These are phyloP conservation scores for Pseudozyma pruni DNA, from an alignment of 1,284 basidiomycete species.

Conservation along the genomic window DNA sequence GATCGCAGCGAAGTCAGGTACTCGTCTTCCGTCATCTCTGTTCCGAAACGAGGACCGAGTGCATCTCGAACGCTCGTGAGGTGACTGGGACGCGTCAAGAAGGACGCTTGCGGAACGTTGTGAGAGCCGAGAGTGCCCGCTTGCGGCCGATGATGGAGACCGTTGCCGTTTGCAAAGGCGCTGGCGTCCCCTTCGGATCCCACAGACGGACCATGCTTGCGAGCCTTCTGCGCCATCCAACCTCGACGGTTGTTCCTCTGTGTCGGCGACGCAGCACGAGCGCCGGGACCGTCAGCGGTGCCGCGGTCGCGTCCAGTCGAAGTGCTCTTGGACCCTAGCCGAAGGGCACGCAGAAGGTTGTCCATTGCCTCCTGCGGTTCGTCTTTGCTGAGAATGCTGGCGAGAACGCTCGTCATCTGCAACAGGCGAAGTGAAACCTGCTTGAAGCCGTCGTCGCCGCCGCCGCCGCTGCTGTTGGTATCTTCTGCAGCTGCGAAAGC, in stretches of 20 bases:
- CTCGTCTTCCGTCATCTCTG: conserved; percentile 42
- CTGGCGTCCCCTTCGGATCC: conserved; percentile 5
- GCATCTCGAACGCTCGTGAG: conserved; percentile 16
- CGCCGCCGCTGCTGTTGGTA: conserved; percentile 7
- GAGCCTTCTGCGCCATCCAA: conserved; percentile 56
- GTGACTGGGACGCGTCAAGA: conserved; percentile 13
- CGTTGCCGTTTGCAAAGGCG: neutral
- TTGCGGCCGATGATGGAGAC: neutral
- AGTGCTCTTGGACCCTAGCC: conserved; percentile 46
- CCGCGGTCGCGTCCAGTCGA: conserved; percentile 31
- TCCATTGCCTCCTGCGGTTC: conserved; percentile 67
- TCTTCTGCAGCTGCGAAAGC: conserved; percentile 22
- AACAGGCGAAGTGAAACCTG: conserved; percentile 52
- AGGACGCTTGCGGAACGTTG: neutral
- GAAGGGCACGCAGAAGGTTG: conserved; percentile 54
- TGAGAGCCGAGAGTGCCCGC: neutral
- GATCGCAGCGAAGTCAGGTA: conserved; percentile 43
- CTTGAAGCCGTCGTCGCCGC: conserved; percentile 32
- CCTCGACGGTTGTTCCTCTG: conserved; percentile 46
- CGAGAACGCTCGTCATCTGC: conserved; percentile 65
- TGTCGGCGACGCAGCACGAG: conserved; percentile 24
- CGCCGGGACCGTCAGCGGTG: conserved; percentile 16
- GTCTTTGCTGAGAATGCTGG: conserved; percentile 63
- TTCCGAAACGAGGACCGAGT: conserved; percentile 17
- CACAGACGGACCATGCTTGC: conserved; percentile 44